These are phyloP conservation scores for Saposhnikovia divaricata DNA, from an alignment of 129 eudicot genomes.

Conservation along the genomic window DNA sequence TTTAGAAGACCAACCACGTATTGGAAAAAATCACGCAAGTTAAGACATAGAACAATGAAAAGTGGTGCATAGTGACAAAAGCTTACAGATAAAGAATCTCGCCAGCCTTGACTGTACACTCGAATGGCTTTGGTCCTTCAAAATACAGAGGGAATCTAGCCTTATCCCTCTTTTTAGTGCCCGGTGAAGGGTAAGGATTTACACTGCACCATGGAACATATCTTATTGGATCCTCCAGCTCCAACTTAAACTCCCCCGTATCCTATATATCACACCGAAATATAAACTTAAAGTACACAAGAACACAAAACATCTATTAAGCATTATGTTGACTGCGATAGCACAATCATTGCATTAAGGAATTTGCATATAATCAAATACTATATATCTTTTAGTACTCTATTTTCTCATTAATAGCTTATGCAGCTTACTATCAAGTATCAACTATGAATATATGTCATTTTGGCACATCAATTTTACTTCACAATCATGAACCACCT, in stretches of 20 bases:
- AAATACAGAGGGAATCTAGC: conserved; percentile 57
- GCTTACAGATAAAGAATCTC: conserved; percentile 90
- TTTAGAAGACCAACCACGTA: not conserved
- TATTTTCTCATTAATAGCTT: not conserved
- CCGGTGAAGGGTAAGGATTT: conserved; percentile 56
- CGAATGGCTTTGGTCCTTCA: conserved; percentile 85
- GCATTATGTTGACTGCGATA: not conserved
- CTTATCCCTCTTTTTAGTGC: conserved; percentile 36
- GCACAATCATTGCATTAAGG: not conserved
- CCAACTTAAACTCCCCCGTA: conserved; percentile 45
- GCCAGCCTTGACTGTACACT: conserved; percentile 91
- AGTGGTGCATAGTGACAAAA: not conserved
- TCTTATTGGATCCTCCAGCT: conserved; percentile 62
- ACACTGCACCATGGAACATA: conserved; percentile 95
- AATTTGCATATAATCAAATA: no score
- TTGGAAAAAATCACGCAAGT: not conserved
- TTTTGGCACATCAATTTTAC: not conserved
- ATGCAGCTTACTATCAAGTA: not conserved
- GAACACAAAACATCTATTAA: not conserved
- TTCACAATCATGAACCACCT: not conserved
- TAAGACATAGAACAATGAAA: not conserved
- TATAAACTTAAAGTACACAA: not conserved
- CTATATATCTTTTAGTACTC: not conserved
- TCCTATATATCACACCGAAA: conserved; percentile 33
- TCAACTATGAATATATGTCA: not conserved